phyloP scores from a whole-genome alignment of 1,139 yeast species.

The Eremothecium gossypii region DNA sequence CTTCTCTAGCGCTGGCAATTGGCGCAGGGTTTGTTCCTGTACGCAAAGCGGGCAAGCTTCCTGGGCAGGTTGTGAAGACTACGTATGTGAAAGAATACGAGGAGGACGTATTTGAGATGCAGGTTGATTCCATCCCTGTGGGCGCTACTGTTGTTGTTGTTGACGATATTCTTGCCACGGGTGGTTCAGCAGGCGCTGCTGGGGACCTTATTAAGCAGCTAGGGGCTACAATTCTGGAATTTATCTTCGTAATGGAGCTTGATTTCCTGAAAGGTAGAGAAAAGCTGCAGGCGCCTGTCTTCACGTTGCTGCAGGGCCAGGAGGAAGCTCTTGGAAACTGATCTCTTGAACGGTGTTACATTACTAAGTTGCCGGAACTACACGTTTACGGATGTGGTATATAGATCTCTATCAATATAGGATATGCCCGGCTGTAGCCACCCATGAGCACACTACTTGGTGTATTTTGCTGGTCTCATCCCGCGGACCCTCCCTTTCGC shows the following conservation, averaged over 20 bases:
- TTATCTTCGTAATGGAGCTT: conserved; percentile 83
- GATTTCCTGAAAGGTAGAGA: conserved; percentile 93
- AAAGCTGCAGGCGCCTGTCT: conserved; percentile 73
- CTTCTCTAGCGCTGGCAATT: conserved; percentile 81
- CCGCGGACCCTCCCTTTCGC: conserved; percentile 19
- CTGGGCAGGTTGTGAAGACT: conserved; percentile 71
- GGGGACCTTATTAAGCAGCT: conserved; percentile 66
- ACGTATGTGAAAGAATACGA: conserved; percentile 90
- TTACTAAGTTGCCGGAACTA: too few relatives aligned
- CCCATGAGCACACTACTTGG: conserved; percentile 11
- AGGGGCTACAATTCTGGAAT: conserved; percentile 69
- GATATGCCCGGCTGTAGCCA: too few relatives aligned
- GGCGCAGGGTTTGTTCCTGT: conserved; percentile 91
- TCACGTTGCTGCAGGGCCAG: conserved; percentile 82
- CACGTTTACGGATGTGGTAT: too few relatives aligned
- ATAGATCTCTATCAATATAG: too few relatives aligned
- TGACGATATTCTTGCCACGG: conserved; percentile 96
- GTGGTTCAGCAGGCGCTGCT: conserved; percentile 93
- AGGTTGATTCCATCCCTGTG: conserved; percentile 66
- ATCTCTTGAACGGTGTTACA: too few relatives aligned
- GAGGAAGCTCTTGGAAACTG: conserved; percentile 16
- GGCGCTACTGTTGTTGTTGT: conserved; percentile 79
- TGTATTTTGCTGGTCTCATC: conserved; percentile 18
- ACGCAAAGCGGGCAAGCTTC: conserved; percentile 90
- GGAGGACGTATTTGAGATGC: conserved; percentile 79